Conservation (phyloP, 2,329 filamentous ascomycete species). For the Aschersonia sp. region DNA sequence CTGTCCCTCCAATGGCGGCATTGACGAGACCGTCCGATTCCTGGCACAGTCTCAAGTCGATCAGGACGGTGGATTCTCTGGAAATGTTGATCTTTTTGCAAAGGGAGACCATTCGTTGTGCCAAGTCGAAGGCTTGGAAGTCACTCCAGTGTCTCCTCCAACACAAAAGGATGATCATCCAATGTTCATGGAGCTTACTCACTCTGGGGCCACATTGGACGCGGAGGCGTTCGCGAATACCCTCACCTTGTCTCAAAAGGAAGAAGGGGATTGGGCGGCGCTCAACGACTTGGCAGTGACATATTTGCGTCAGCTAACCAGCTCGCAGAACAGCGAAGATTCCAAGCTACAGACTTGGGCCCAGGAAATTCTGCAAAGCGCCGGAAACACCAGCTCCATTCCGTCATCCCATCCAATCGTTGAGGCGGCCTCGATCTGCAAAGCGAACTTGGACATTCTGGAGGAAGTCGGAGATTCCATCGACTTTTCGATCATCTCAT, state of each 20-base stretch:
- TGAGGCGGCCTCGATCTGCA: not conserved
- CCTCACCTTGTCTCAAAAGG: not conserved
- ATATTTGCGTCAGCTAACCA: not conserved
- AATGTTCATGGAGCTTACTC: not conserved
- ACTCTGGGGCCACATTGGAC: not conserved
- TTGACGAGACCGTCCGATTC: not conserved
- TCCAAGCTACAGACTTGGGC: not conserved
- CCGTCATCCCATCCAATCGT: not conserved
- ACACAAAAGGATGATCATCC: not conserved
- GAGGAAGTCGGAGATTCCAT: not conserved
- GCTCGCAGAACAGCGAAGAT: not conserved
- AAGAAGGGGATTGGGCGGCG: not conserved
- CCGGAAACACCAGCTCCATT: not conserved
- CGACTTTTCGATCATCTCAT: constrained; percentile 11
- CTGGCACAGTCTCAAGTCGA: not conserved
- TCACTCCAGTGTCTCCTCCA: not conserved
- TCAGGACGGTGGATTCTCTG: constrained; percentile 16
- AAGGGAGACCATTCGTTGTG: not conserved
- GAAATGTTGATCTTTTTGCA: not conserved
- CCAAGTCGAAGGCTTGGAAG: not conserved
- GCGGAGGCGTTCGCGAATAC: not conserved
- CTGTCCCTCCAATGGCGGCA: not conserved
- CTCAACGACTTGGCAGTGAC: not conserved
- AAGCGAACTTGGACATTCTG: not conserved
- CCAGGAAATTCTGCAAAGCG: not conserved